Conservation (phyloP, 2,329 filamentous ascomycete genomes). For the Pyrenophora tritici-repentis region DNA sequence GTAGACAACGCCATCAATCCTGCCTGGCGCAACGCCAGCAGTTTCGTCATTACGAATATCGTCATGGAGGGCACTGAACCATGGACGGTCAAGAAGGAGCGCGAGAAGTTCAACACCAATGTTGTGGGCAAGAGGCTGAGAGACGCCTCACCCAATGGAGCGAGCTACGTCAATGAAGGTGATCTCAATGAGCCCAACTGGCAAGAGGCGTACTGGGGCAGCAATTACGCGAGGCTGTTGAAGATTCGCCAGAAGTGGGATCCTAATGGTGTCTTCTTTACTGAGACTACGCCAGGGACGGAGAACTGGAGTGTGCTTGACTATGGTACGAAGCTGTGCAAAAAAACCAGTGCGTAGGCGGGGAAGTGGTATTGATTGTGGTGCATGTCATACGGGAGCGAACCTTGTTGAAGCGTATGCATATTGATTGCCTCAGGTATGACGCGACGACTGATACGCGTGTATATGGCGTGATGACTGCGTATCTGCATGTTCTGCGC, state of each 20-base stretch:
- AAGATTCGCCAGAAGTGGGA: constrained; percentile 41
- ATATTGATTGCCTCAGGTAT: no score
- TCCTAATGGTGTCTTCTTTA: constrained; percentile 43
- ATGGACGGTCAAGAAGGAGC: constrained; percentile 39
- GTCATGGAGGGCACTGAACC: constrained; percentile 35
- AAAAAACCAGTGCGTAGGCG: constrained; percentile 18
- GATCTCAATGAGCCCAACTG: constrained; percentile 46
- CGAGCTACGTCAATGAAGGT: constrained; percentile 46
- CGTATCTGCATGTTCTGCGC: no score
- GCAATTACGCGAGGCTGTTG: constrained; percentile 41
- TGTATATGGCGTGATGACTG: not conserved
- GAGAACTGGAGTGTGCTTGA: constrained; percentile 44
- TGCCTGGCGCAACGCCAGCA: constrained; percentile 43
- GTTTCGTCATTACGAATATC: constrained; percentile 44
- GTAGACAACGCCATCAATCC: constrained; percentile 44
- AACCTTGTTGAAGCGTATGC: no score
- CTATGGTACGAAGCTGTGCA: constrained; percentile 44
- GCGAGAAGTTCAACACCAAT: constrained; percentile 36
- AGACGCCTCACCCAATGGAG: constrained; percentile 37
- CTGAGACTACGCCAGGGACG: constrained; percentile 42
- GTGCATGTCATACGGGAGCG: no score
- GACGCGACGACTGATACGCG: no score
- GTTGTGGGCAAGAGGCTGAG: constrained; percentile 37
- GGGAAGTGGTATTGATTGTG: not conserved
- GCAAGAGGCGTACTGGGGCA: constrained; percentile 45